Evolutionary conservation across 23 red algal genomes (phyloP), one percentile per base, ranked within the genome.

Genomic region (Gracilariopsis chorda): DNA sequence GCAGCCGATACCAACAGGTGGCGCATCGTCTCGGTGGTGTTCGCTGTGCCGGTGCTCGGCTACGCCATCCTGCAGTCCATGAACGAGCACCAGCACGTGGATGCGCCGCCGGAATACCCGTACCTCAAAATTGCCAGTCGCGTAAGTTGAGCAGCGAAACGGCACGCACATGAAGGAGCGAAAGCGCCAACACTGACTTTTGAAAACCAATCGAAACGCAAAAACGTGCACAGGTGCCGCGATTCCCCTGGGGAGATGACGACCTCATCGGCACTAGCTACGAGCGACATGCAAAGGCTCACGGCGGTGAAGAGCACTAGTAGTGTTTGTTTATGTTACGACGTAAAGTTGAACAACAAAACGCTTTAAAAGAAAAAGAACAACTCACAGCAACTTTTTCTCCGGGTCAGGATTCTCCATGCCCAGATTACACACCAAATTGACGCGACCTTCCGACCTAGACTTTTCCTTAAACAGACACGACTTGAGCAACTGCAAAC

Each of bases 251-350:
- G 84, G 84, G 84, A 7, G 84, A 88, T n/a, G 84, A 88, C 34
- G 84, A 88, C 23, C 84, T 88, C 63, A 88, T 88, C 84, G 84
- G 84, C 49, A 88, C 84, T 16, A 88, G 63, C 84, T 76, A 88
- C 84, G 84, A 88, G 33, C 63, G 67, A 20, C 84, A 88, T 51
- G 84, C 84, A 1, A 88, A 76, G 19, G 67, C 63, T 45, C 84
- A 75, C 56, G 84, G 10, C 28, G 32, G 56, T 14, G 23, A 77
- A 13, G 67, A 75, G 5, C 63, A 70, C 34, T 70, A 70, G 63
- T 14, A 59, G n/a, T n/a, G n/a, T n/a, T n/a, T n/a, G n/a, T n/a
- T n/a, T n/a, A n/a, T n/a, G n/a, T n/a, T n/a, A n/a, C n/a, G n/a
- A n/a, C n/a, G n/a, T n/a, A n/a, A n/a, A n/a, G n/a, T n/a, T n/a